Evolutionary conservation across 129 eudicot species (phyloP), one percentile per base, ranked within the genome.

Genomic region (Chrysanthemum lavandulifolium): DNA sequence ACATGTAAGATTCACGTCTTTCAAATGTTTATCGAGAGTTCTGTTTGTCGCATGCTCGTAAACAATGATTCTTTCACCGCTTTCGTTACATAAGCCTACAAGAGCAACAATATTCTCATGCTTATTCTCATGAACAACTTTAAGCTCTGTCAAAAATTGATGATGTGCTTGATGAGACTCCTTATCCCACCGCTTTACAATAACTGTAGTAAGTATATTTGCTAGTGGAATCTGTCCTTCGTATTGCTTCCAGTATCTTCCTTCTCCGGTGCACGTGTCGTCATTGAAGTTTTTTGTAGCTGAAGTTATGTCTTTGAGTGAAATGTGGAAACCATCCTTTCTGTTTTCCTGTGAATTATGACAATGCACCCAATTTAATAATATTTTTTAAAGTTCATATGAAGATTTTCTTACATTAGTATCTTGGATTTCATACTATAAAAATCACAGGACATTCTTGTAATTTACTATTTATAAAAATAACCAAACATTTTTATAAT

Each of bases 231-330:
- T 21, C 19, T 58, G 27, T 21, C 63, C 63, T 58, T 12, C 19
- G 19, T 58, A 58, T 6, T 15, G 29, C 29, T 21, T 58, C 33
- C 29, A 18, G 19, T 5, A 58, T 58, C 63, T 21, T 19, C 63
- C 63, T 58, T 21, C 29, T 19, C 63, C 63, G 1, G 8, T 13
- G 31, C 25, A 21, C 13, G 4, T 19, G 31, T 58, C 29, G 2
- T 58, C 63, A 58, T 10, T 58, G 63, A 58, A 58, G 63, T 58
- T 58, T 15, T 58, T 15, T 15, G 63, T 58, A 9, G 63, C 33
- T 27, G n/a, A 58, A 6, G 2, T 13, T 58, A 58, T 18, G 31
- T 58, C 63, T 18, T 19, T 10, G 8, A 58, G 63, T 58, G 63
- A 58, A 19, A 58, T 18, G 11, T 18, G 25, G 33, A 18, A 27